Conservation (phyloP, 306 rosid genomes). For the Prunus armeniaca region DNA sequence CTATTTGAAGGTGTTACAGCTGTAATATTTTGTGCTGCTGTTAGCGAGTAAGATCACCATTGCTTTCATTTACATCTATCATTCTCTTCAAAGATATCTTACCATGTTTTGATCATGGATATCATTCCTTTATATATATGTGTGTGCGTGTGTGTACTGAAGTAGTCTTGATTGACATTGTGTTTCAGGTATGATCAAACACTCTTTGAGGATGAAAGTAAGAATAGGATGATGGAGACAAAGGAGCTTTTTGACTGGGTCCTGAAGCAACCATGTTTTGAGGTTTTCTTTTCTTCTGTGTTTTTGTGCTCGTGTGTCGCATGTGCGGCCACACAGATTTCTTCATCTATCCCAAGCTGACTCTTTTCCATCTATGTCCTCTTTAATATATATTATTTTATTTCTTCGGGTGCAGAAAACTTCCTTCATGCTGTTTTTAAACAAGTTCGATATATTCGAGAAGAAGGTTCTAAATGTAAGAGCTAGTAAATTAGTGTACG, state of each 20-base stretch:
- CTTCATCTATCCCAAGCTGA: not conserved
- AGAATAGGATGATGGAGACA: slow-evolving; percentile 92
- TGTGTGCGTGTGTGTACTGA: not conserved
- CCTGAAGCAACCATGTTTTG: slow-evolving; percentile 91
- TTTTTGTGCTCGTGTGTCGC: no score
- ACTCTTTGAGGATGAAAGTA: slow-evolving; percentile 93
- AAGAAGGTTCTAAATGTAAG: slow-evolving; percentile 87
- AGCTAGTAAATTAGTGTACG: slow-evolving; percentile 7
- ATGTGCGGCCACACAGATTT: not conserved
- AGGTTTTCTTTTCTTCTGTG: slow-evolving; percentile 52
- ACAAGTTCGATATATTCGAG: slow-evolving; percentile 97
- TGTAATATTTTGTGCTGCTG: slow-evolving; percentile 95
- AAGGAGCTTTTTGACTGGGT: slow-evolving; percentile 98
- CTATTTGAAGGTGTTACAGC: slow-evolving; percentile 98
- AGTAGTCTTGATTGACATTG: slow-evolving; percentile 19
- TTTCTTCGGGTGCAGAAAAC: slow-evolving; percentile 62
- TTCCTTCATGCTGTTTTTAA: slow-evolving; percentile 94
- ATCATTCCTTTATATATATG: no score
- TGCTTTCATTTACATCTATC: slow-evolving; percentile 4
- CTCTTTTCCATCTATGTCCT: not conserved
- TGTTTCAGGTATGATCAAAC: slow-evolving; percentile 91
- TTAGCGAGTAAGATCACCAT: slow-evolving; percentile 78
- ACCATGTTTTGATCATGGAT: no score
- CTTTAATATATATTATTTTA: not conserved
- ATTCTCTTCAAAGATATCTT: not conserved